Evolutionary conservation across 1,284 basidiomycete genomes (phyloP).

Genomic region (Papiliotrema fonsecae): DNA sequence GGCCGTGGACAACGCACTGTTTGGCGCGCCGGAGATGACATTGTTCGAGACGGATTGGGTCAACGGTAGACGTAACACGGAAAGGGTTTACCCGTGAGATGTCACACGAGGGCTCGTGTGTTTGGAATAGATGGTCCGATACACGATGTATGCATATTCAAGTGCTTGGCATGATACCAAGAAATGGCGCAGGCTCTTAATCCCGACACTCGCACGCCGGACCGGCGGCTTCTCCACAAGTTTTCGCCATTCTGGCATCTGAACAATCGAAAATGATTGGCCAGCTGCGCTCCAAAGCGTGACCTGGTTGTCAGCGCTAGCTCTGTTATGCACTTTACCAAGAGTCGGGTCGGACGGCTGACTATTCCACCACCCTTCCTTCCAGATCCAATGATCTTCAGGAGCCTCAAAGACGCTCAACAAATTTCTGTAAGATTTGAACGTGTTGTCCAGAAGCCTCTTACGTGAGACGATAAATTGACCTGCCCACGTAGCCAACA

Average conservation of each 20-base stretch:
- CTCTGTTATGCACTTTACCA: constrained; percentile 20
- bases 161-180: too few species aligned
- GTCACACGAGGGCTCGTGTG: neutral
- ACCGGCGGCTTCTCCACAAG: constrained; percentile 17
- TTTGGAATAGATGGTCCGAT: neutral
- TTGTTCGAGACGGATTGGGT: constrained; percentile 50
- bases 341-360: constrained; percentile 28
- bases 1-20: constrained; percentile 51
- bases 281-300: constrained; percentile 40
- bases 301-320: constrained; percentile 18
- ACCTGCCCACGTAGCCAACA: constrained; percentile 37
- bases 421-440: constrained; percentile 25
- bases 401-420: constrained; percentile 28
- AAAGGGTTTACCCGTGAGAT: constrained; percentile 37
- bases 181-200: neutral
- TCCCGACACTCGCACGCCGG: constrained; percentile 20
- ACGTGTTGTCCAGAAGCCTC: constrained; percentile 25
- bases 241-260: constrained; percentile 14
- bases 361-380: constrained; percentile 36
- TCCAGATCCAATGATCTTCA: constrained; percentile 36
- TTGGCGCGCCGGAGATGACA: constrained; percentile 51
- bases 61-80: constrained; percentile 50
- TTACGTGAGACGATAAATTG: constrained; percentile 38
- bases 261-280: constrained; percentile 37
- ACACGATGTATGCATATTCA: too few species aligned